Percentiles rank a stretch among this genome's conserved stretches.
These are phyloP conservation scores for Albophoma yamanashiensis DNA, from an alignment of 2,329 filamentous ascomycete species.

Conservation along the genomic window DNA sequence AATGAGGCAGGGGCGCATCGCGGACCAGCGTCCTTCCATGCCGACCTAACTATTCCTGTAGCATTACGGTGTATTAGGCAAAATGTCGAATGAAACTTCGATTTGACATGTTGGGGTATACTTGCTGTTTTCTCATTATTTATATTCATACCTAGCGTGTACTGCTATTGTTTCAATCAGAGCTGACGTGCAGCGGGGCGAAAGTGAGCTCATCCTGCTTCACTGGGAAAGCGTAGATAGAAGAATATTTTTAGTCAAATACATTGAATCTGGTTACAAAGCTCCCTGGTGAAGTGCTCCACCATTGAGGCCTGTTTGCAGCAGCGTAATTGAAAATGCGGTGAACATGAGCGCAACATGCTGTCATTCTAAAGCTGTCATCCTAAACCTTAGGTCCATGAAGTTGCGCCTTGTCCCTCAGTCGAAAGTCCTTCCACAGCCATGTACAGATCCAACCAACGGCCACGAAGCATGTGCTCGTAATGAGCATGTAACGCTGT, in stretches of 20 bases:
- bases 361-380: background rate
- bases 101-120: background rate
- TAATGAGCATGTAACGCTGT: constrained; percentile 1
- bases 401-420: background rate
- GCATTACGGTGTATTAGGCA: background rate
- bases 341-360: background rate
- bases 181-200: background rate
- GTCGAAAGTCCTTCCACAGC: background rate
- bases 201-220: background rate
- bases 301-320: background rate
- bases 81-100: background rate
- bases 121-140: background rate
- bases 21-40: background rate
- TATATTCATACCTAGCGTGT: background rate
- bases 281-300: background rate
- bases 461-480: background rate
- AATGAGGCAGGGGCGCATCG: background rate
- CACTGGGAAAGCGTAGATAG: background rate
- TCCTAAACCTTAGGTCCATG: background rate
- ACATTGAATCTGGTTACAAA: background rate
- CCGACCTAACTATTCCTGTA: background rate
- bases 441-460: background rate
- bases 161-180: background rate
- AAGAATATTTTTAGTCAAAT: background rate
- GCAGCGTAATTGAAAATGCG: background rate